Evolutionary conservation across 1,139 yeast genomes (phyloP), one percentile per base, ranked within the genome.

Genomic region (Protomyces arabidopsidicola): DNA sequence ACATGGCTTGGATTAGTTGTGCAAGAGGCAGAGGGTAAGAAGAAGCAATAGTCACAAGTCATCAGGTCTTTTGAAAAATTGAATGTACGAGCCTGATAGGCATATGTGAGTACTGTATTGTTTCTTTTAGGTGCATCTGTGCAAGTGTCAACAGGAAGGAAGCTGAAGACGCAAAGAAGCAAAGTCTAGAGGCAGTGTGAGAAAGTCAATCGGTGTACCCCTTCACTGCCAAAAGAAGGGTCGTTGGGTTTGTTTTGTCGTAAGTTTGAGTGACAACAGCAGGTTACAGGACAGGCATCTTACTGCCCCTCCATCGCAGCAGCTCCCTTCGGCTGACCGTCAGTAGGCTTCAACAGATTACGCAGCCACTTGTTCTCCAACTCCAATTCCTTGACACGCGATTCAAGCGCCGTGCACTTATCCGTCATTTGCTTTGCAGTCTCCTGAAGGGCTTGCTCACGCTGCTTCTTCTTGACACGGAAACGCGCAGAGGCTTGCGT

Each of bases 401-500:
- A 75, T 72, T 88, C 93, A 68, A 88, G 79, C 34, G 77, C 77
- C 62, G 79, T 78, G 27, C 88, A 84, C 69, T 82, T 74, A 39
- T 86, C 88, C 69, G 82, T 82, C 67, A 90, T 78, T 64, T 83
- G 85, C 69, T 80, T 79, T 20, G 89, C 79, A 64, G 82, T 83
- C 53, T 79, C 79, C 74, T 89, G 96, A 86, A 89, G 84, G 73
- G 89, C 91, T 73, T 86, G 90, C 74, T 90, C 96, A 72, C 88
- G 86, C 74, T 85, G 70, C 78, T 88, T 90, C 81, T 87, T 88
- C 78, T 87, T 88, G 70, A 86, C 84, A 68, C 95, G 79, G 78
- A 88, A 86, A 66, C 95, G 77, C 0, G 93, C 93, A 55, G 87
- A 83, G 1, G 95, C 95, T 0, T 90, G 91, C 0, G 93, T 86